Base-by-base conservation (phyloP, 108 stramenopile genomes). In the Schizochytrium sp. region DNA sequence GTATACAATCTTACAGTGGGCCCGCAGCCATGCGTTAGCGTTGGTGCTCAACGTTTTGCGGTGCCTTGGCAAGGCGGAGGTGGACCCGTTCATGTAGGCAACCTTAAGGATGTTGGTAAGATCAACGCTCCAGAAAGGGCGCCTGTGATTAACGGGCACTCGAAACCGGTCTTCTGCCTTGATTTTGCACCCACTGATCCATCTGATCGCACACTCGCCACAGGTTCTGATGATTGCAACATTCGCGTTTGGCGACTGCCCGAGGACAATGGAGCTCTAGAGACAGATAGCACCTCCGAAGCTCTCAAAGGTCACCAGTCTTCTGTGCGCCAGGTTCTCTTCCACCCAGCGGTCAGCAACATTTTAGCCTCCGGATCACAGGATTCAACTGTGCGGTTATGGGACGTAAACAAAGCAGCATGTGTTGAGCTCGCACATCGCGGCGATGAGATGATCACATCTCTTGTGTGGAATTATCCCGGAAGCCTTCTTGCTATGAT, bases 281-380 rank as follows among this genome's bases (percentile, higher is more conserved):
- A 17, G 28, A 60, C 19, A 17, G 59, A 60, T 17, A n/a, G 19
- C 59, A n/a, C 59, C 19, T 60, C 64, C 28, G 64, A 69, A 3
- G 76, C 49, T 83, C 76, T 83, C 15, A 53, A 47, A n/a, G 76
- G 50, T n/a, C 76, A 83, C 76, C 76, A 83, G 53, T 83, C 76
- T 12, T 49, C 76, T 7, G 76, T 83, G 10, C 47, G 76, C 47
- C 76, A 55, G 50, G 13, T 50, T 38, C 45, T 55, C 2, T 83
- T 83, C 40, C 76, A 83, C 47, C 76, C 76, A 49, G n/a, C 50
- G 47, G 76, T 55, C 10, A 40, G n/a, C 53, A 55, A 55, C 76
- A 49, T 83, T 5, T 53, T 83, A 8, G 76, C 76, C 50, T 83
- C 76, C 38, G 76, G 50, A 38, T 83, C 76, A 47, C 76, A 83